Evolutionary conservation across 306 rosid genomes (phyloP).

Genomic region (Prunus mume): DNA sequence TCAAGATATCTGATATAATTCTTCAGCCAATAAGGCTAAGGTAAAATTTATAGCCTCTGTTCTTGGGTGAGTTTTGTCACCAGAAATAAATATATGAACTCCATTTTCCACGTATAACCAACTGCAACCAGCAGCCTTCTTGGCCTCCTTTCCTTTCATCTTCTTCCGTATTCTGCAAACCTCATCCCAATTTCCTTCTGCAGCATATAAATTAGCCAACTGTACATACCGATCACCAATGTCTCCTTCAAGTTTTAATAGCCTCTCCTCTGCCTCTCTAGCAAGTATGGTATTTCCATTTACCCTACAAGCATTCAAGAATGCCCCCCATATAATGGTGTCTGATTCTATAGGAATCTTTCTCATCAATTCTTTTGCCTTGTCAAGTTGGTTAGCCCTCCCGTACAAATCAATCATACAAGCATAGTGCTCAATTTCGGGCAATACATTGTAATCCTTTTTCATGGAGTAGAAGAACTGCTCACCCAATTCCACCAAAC

Average conservation of each 20-base stretch:
- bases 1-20: slow-evolving; percentile 20
- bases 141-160: slow-evolving; percentile 70
- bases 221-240: slow-evolving; percentile 69
- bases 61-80: slow-evolving; percentile 51
- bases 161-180: slow-evolving; percentile 78
- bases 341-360: slow-evolving; percentile 55
- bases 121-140: slow-evolving; percentile 71
- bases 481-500: slow-evolving; percentile 63
- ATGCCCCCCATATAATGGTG: slow-evolving; percentile 61
- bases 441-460: slow-evolving; percentile 44
- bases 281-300: slow-evolving; percentile 51
- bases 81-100: slow-evolving; percentile 63
- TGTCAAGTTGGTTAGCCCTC: slow-evolving; percentile 59
- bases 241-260: slow-evolving; percentile 41
- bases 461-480: slow-evolving; percentile 54
- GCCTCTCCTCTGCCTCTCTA: slow-evolving; percentile 48
- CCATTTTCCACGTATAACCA: slow-evolving; percentile 66
- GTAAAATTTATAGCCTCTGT: slow-evolving; percentile 50
- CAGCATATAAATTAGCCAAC: slow-evolving; percentile 72
- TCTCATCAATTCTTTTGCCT: slow-evolving; percentile 51
- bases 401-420: slow-evolving; percentile 90
- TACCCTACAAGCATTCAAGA: slow-evolving; percentile 64
- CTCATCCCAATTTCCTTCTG: slow-evolving; percentile 74
- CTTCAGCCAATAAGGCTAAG: slow-evolving; percentile 45
- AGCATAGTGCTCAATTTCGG: slow-evolving; percentile 67